phyloP scores from a whole-genome alignment of 352 stramenopile genomes.

The Phytophthora kernoviae region DNA sequence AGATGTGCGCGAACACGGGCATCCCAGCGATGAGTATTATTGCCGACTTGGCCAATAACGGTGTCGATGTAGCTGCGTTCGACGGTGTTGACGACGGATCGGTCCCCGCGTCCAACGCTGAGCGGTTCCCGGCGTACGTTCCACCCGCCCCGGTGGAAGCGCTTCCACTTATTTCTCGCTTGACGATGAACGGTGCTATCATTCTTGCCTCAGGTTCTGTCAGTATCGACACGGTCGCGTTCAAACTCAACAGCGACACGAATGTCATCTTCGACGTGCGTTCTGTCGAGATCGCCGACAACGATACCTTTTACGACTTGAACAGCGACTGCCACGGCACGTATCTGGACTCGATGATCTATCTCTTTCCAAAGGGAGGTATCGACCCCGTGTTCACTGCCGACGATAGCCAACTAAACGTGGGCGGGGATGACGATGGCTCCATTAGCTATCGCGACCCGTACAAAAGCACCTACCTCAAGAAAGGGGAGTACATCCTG shows the following conservation, averaged over 20 bases:
- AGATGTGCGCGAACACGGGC: conserved; percentile 62
- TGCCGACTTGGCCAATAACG: conserved; percentile 38
- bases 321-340: conserved; percentile 65
- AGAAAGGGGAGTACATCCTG: conserved; percentile 53
- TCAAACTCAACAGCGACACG: conserved; percentile 43
- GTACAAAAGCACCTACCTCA: conserved; percentile 54
- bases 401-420: conserved; percentile 39
- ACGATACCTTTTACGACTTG: conserved; percentile 56
- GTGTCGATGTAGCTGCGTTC: conserved; percentile 37
- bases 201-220: conserved; percentile 34
- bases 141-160: conserved; percentile 23
- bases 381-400: conserved; percentile 32
- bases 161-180: conserved; percentile 15
- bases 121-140: conserved; percentile 48
- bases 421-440: conserved; percentile 40
- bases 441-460: conserved; percentile 58
- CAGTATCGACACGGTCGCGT: conserved; percentile 59
- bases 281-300: conserved; percentile 64
- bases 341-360: conserved; percentile 69
- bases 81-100: conserved; percentile 42
- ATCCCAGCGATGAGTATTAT: conserved; percentile 55
- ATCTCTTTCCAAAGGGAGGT: conserved; percentile 49
- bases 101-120: conserved; percentile 18
- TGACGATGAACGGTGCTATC: conserved; percentile 38
- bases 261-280: conserved; percentile 65